These are phyloP conservation scores for Epichloe aotearoae DNA, from an alignment of 2,329 filamentous ascomycete species.

Conservation along the genomic window DNA sequence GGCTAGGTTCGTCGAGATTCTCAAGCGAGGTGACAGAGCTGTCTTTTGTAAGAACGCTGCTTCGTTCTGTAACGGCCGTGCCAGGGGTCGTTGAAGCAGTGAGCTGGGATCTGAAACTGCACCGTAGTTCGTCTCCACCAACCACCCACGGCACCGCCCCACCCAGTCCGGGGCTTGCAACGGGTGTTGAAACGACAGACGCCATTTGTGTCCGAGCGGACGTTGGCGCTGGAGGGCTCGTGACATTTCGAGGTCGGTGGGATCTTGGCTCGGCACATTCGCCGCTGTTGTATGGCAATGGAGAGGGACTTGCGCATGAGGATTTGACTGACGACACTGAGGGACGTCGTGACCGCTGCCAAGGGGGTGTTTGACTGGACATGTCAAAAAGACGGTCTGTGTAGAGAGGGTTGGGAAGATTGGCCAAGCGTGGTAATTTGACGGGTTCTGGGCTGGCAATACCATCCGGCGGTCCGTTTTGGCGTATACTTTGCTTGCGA, in stretches of 20 bases:
- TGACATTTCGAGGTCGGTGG: constrained; percentile 17
- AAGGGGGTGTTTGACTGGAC: constrained; percentile 18
- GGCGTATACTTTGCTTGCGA: constrained; percentile 38
- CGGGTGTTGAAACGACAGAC: constrained; percentile 20
- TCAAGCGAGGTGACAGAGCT: constrained; percentile 57
- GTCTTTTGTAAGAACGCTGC: constrained; percentile 66
- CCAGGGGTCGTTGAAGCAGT: constrained; percentile 45
- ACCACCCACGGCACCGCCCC: constrained; percentile 34
- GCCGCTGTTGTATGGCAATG: constrained; percentile 24
- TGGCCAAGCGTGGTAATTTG: constrained; percentile 14
- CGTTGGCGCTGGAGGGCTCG: constrained; percentile 12
- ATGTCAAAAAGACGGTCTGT: constrained; percentile 19
- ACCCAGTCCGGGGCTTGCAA: constrained; percentile 13
- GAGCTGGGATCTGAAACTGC: constrained; percentile 43
- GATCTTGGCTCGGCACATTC: constrained; percentile 25
- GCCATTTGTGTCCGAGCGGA: constrained; percentile 16
- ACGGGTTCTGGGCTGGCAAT: constrained; percentile 15
- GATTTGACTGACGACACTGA: constrained; percentile 36
- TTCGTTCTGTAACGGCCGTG: constrained; percentile 60
- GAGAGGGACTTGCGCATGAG: constrained; percentile 31
- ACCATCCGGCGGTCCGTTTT: constrained; percentile 15
- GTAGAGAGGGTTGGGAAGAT: constrained; percentile 10
- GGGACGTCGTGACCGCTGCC: constrained; percentile 31
- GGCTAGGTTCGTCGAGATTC: constrained; percentile 42
- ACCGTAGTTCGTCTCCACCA: constrained; percentile 37